phyloP scores from a whole-genome alignment of 441 rosid species.

The Biscutella auriculata region DNA sequence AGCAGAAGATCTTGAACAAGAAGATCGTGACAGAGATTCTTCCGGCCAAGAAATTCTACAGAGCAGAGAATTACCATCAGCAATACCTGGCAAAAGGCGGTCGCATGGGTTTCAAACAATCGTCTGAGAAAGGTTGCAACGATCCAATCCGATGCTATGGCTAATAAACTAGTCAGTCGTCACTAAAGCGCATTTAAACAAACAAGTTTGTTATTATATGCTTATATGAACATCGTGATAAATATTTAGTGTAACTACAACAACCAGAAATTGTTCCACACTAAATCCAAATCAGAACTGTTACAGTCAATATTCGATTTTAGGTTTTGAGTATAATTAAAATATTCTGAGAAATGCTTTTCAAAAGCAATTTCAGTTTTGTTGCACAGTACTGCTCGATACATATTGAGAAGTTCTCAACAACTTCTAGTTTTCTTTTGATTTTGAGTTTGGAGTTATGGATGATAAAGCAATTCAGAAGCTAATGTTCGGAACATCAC shows the following conservation, averaged over 20 bases:
- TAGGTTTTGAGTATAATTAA: too few species aligned
- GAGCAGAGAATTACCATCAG: constrained; percentile 60
- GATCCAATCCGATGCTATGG: constrained; percentile 65
- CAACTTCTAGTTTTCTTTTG: neutral
- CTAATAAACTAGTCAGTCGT: constrained; percentile 12
- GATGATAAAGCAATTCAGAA: too few species aligned
- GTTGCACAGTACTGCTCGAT: neutral
- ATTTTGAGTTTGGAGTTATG: neutral
- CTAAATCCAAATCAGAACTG: too few species aligned
- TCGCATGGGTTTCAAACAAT: constrained; percentile 36
- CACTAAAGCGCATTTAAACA: neutral
- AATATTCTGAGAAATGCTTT: too few species aligned
- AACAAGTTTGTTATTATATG: constrained; percentile 1
- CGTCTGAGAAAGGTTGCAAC: constrained; percentile 46
- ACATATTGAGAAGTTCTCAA: neutral
- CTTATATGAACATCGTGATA: neutral
- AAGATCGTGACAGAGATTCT: constrained; percentile 55
- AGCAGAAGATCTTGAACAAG: constrained; percentile 30
- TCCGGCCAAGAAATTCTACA: constrained; percentile 52
- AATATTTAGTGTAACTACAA: neutral
- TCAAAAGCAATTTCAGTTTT: neutral
- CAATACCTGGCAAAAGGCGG: constrained; percentile 64
- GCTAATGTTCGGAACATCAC: neutral
- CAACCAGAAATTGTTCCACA: neutral
- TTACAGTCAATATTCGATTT: neutral